Conservation (phyloP, 2,329 filamentous ascomycete genomes). For the Pestalotiopsis sp. region DNA sequence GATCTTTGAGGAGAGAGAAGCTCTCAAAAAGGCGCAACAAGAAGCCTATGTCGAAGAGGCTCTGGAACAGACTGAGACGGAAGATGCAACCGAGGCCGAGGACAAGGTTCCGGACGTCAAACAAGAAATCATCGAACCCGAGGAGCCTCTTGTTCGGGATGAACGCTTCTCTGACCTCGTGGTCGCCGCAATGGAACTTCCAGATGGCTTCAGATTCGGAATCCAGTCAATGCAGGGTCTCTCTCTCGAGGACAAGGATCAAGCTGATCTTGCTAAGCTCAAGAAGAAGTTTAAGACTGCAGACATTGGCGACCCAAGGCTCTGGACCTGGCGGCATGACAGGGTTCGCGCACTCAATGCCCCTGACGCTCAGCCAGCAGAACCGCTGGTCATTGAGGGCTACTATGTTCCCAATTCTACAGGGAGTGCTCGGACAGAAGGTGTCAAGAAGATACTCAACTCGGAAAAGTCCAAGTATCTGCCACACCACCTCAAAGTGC, state of each 20-base stretch:
- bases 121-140: slow-evolving; percentile 28
- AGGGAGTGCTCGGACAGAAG: slow-evolving; percentile 88
- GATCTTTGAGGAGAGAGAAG: slow-evolving; percentile 36
- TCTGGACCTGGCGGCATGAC: slow-evolving; percentile 62
- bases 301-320: slow-evolving; percentile 51
- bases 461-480: slow-evolving; percentile 98
- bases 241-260: slow-evolving; percentile 46
- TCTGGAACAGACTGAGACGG: slow-evolving; percentile 38
- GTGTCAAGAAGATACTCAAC: slow-evolving; percentile 92
- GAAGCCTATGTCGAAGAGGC: slow-evolving; percentile 49
- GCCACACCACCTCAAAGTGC: slow-evolving; percentile 95
- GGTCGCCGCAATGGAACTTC: slow-evolving; percentile 47
- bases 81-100: slow-evolving; percentile 33
- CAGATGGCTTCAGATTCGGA: slow-evolving; percentile 48
- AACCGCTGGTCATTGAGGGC: slow-evolving; percentile 55
- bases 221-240: slow-evolving; percentile 48
- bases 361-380: slow-evolving; percentile 30
- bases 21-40: slow-evolving; percentile 70
- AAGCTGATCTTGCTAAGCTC: slow-evolving; percentile 52
- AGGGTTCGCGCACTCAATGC: slow-evolving; percentile 60
- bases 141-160: slow-evolving; percentile 40
- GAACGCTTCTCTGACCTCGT: slow-evolving; percentile 53
- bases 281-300: slow-evolving; percentile 48
- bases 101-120: slow-evolving; percentile 26
- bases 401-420: slow-evolving; percentile 86